Conservation (phyloP, 192 early-diverging fungal genomes). For the Coemansia sp. region DNA sequence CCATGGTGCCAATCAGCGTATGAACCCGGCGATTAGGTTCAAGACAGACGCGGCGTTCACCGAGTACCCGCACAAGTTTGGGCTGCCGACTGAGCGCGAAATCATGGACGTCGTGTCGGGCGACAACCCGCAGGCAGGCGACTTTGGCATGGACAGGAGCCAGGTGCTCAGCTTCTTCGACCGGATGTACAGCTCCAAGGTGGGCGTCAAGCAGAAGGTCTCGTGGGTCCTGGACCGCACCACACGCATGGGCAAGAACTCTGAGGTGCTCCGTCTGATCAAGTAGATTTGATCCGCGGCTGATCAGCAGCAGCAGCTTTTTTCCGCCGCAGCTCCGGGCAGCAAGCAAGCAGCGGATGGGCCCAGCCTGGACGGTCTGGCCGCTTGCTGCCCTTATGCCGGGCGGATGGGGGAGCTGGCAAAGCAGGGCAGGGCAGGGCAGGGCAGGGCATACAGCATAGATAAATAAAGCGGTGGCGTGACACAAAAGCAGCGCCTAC, state of each 20-base stretch:
- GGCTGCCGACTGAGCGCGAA: conserved; percentile 65
- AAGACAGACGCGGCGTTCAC: conserved; percentile 22
- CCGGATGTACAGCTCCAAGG: conserved; percentile 57
- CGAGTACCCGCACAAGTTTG: conserved; percentile 62
- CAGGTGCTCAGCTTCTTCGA: conserved; percentile 63
- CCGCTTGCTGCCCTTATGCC: too few relatives aligned
- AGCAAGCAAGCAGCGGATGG: too few relatives aligned
- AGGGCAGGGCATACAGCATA: too few relatives aligned
- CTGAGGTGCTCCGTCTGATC: conserved; percentile 17
- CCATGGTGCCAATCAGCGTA: not conserved
- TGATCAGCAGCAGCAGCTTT: too few relatives aligned
- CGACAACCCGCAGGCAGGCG: conserved; percentile 60
- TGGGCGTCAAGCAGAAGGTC: conserved; percentile 68
- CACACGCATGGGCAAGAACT: conserved; percentile 1
- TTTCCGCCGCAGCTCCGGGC: too few relatives aligned
- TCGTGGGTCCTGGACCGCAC: conserved; percentile 59
- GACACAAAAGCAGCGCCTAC: too few relatives aligned
- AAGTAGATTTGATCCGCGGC: too few relatives aligned
- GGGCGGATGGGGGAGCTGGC: too few relatives aligned
- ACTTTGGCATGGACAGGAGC: conserved; percentile 49
- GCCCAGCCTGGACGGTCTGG: too few relatives aligned
- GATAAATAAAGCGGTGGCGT: too few relatives aligned
- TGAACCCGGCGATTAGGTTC: conserved; percentile 13
- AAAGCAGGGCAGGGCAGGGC: too few relatives aligned
- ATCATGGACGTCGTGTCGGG: conserved; percentile 62